Conservation (phyloP, 2,329 filamentous ascomycete genomes). For the Claviceps arundinis region DNA sequence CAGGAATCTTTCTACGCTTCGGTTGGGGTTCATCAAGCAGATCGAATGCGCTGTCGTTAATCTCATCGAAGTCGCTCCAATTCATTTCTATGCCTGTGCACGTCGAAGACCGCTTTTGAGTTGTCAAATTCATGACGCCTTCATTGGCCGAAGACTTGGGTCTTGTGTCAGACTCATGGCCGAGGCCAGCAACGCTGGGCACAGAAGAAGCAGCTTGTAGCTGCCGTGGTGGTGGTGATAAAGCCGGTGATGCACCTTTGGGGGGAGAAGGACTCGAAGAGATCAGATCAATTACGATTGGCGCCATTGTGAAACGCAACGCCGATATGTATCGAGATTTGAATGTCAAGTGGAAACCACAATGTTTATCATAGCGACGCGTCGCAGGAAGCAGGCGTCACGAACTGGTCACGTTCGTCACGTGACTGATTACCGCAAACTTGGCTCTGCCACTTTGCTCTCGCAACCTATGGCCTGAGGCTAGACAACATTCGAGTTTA, state of each 20-base stretch:
- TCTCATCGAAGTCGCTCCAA: neutral
- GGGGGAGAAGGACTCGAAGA: conserved; percentile 21
- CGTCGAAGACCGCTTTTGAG: neutral
- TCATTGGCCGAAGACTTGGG: neutral
- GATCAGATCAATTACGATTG: conserved; percentile 22
- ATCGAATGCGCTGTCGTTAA: neutral
- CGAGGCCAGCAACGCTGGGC: neutral
- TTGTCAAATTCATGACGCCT: neutral
- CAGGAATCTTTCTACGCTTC: neutral
- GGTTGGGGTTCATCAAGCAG: neutral
- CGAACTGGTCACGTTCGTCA: neutral
- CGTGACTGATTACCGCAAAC: neutral
- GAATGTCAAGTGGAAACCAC: neutral
- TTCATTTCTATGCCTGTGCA: neutral
- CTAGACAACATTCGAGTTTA: no score
- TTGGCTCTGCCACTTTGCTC: no score
- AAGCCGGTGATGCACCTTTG: neutral
- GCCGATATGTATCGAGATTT: neutral
- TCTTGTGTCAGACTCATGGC: neutral
- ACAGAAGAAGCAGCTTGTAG: neutral
- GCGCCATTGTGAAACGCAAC: conserved; percentile 13
- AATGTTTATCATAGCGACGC: neutral
- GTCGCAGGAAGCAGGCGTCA: neutral
- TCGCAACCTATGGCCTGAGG: no score
- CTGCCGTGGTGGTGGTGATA: neutral